A percentile compares a stretch with the other conserved stretches of the same genome.
Evolutionary conservation across 345 rosid genomes (phyloP).

Genomic region (Adansonia digitata): DNA sequence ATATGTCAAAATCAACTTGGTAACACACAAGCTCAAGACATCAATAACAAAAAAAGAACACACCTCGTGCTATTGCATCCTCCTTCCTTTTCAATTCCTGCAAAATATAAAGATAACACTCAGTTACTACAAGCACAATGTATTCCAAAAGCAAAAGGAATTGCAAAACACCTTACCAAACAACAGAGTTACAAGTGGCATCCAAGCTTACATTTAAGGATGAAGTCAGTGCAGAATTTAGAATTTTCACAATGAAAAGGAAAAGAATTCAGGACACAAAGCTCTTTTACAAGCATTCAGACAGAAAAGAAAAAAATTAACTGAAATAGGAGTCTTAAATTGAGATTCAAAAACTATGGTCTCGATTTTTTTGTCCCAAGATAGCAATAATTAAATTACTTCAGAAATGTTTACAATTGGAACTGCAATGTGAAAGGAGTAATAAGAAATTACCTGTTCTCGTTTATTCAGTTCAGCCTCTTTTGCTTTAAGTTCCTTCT

Average conservation of each 20-base stretch:
- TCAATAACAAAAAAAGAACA: background rate
- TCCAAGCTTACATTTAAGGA: background rate
- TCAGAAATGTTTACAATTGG: background rate
- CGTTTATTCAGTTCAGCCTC: conserved; percentile 81
- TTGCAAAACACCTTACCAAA: background rate
- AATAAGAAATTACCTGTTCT: conserved; percentile 61
- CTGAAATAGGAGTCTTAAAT: background rate
- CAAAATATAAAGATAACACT: conserved; percentile 14
- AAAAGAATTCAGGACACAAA: background rate
- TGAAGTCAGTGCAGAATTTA: conserved; percentile 1
- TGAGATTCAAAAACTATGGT: background rate
- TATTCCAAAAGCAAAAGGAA: conserved; percentile 3
- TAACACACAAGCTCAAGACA: conserved; percentile 9
- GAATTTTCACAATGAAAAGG: background rate
- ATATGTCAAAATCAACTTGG: conserved; percentile 3
- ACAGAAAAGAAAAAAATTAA: background rate
- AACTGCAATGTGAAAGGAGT: background rate
- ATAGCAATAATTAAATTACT: background rate
- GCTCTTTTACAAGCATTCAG: background rate
- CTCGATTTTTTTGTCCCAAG: background rate
- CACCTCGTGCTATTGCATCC: conserved; percentile 76
- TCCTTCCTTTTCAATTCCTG: conserved; percentile 88
- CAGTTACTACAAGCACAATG: background rate
- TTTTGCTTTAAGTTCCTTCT: conserved; percentile 90
- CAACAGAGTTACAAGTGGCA: background rate